phyloP scores from a whole-genome alignment of 805 yeast genomes.

The Yamadazyma sp. region DNA sequence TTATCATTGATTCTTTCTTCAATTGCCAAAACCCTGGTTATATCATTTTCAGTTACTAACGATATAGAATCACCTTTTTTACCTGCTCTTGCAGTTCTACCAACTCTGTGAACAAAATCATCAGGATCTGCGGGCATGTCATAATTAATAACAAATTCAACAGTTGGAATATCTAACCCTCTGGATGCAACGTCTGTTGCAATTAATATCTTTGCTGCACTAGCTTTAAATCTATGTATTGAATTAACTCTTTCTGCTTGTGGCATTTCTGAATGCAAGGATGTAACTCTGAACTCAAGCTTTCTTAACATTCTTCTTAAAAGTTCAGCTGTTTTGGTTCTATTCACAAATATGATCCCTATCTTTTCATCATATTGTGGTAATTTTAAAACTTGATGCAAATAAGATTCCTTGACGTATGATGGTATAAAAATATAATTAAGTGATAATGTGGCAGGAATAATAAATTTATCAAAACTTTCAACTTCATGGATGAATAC shows the following conservation, averaged over 20 bases:
- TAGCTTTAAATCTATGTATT: constrained; percentile 87
- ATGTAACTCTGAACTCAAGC: constrained; percentile 77
- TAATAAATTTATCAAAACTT: constrained; percentile 68
- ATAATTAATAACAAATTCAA: constrained; percentile 83
- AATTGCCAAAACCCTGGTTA: constrained; percentile 74
- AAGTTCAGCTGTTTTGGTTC: constrained; percentile 87
- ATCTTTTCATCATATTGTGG: constrained; percentile 63
- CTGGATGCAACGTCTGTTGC: constrained; percentile 98
- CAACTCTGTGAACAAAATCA: constrained; percentile 94
- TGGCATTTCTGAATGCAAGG: constrained; percentile 92
- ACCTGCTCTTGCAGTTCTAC: constrained; percentile 99
- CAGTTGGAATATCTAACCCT: constrained; percentile 95
- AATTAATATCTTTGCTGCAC: constrained; percentile 86
- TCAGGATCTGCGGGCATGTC: constrained; percentile 96
- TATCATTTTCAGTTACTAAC: constrained; percentile 82
- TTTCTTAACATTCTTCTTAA: constrained; percentile 71
- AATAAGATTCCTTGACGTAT: constrained; percentile 85
- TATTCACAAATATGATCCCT: constrained; percentile 85
- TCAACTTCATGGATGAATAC: constrained; percentile 76
- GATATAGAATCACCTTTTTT: constrained; percentile 80
- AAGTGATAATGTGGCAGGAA: constrained; percentile 69
- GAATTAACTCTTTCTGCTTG: constrained; percentile 90
- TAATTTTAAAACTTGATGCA: constrained; percentile 63
- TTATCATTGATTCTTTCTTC: constrained; percentile 80
- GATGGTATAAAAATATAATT: constrained; percentile 77